Conservation (phyloP, 805 yeast genomes). For the Ogataea degrootiae region DNA sequence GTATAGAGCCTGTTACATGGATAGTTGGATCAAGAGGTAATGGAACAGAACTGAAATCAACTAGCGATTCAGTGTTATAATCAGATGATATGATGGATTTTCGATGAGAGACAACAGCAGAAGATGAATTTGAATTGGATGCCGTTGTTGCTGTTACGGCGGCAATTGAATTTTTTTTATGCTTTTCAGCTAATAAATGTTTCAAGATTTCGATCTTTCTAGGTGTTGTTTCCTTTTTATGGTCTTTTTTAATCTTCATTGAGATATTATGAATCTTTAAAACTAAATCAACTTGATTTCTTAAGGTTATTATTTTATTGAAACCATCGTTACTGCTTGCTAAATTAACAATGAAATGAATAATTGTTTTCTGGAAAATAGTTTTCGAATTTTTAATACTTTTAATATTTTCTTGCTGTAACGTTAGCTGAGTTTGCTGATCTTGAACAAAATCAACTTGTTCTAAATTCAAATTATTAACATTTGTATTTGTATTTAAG, state of each 20-base stretch:
- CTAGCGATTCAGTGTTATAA: conserved; percentile 22
- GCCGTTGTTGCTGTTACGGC: conserved; percentile 24
- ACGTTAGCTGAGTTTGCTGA: conserved; percentile 2
- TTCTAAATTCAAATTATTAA: not conserved
- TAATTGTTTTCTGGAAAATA: conserved; percentile 25
- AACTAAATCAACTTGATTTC: conserved; percentile 64
- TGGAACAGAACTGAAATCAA: conserved; percentile 48
- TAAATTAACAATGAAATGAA: conserved; percentile 25
- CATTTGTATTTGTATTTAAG: not conserved
- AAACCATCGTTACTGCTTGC: conserved; percentile 22
- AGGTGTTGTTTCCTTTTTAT: conserved; percentile 68
- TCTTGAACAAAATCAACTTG: conserved; percentile 13
- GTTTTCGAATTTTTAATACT: conserved; percentile 7
- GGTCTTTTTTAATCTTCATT: conserved; percentile 49
- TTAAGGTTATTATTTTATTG: conserved; percentile 25
- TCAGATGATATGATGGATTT: not conserved
- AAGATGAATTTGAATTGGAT: conserved; percentile 4
- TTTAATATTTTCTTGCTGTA: conserved; percentile 2
- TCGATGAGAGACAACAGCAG: not conserved
- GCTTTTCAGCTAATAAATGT: conserved; percentile 48
- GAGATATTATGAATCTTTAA: conserved; percentile 62
- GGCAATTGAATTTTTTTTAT: conserved; percentile 30
- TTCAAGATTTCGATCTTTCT: conserved; percentile 68
- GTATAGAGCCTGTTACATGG: conserved; percentile 66
- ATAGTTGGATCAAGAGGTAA: conserved; percentile 83